phyloP scores from a whole-genome alignment of 352 stramenopile genomes.

The Achlya hypogyna region DNA sequence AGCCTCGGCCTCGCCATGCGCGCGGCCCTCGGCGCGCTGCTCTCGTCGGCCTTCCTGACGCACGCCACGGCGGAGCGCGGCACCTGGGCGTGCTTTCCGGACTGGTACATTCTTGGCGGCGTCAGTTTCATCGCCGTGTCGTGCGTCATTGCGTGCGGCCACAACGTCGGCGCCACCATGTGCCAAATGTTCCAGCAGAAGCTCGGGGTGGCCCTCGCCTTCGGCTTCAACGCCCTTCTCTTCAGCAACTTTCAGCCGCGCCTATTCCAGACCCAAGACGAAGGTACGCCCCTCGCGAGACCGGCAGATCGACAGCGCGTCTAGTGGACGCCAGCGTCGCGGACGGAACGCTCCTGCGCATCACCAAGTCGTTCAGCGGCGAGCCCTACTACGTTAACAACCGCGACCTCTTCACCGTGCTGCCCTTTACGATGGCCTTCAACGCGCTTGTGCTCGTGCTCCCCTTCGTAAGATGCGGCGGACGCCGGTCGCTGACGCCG shows the following conservation, averaged over 20 bases:
- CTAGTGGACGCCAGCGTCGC: neutral
- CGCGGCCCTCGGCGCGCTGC: constrained; percentile 48
- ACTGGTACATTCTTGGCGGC: constrained; percentile 58
- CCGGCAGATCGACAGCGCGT: constrained; percentile 21
- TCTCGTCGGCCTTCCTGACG: constrained; percentile 61
- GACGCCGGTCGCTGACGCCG: too few species aligned
- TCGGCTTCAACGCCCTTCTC: constrained; percentile 68
- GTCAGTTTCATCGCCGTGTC: constrained; percentile 66
- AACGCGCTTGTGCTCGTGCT: constrained; percentile 49
- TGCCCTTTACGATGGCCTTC: constrained; percentile 70
- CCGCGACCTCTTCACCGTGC: constrained; percentile 58
- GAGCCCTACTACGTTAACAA: constrained; percentile 54
- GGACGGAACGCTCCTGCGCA: constrained; percentile 18
- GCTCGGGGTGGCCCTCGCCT: constrained; percentile 59
- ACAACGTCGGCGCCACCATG: constrained; percentile 58
- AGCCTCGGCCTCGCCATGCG: constrained; percentile 45
- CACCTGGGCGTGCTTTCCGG: constrained; percentile 59
- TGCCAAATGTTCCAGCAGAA: constrained; percentile 62
- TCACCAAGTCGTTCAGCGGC: constrained; percentile 49
- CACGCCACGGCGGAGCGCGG: constrained; percentile 37
- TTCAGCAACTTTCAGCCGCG: constrained; percentile 40
- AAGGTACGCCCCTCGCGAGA: neutral
- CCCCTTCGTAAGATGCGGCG: constrained; percentile 27
- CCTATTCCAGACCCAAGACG: constrained; percentile 27
- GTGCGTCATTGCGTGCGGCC: constrained; percentile 58